These are phyloP conservation scores for Herpetomonas muscarum DNA, from an alignment of 208 protist species.

Conservation along the genomic window DNA sequence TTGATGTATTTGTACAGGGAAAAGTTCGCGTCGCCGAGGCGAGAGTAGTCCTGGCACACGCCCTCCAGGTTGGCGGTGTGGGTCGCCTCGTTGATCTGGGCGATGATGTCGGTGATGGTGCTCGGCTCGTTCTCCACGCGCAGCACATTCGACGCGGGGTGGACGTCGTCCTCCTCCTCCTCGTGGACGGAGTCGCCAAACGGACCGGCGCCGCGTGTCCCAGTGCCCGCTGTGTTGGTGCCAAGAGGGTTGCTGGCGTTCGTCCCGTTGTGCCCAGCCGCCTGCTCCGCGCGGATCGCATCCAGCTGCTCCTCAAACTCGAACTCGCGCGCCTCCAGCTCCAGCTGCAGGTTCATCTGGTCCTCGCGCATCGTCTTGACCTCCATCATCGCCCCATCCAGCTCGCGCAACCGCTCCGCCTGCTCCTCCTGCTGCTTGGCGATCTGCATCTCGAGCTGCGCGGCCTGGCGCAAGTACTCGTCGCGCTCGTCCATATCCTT, in stretches of 20 bases:
- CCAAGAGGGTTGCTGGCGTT: slow-evolving; percentile 1
- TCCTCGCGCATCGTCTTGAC: slow-evolving; percentile 87
- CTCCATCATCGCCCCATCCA: slow-evolving; percentile 83
- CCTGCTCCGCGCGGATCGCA: slow-evolving; percentile 17
- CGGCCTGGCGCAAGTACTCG: slow-evolving; percentile 78
- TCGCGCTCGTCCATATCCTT: slow-evolving; percentile 94
- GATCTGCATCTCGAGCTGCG: slow-evolving; percentile 69
- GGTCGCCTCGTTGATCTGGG: slow-evolving; percentile 78
- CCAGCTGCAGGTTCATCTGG: slow-evolving; percentile 77
- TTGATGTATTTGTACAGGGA: slow-evolving; percentile 96
- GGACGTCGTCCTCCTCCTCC: slow-evolving; percentile 30
- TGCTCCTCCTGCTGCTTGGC: slow-evolving; percentile 82
- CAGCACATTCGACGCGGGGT: slow-evolving; percentile 27
- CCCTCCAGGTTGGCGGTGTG: slow-evolving; percentile 81
- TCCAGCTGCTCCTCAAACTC: slow-evolving; percentile 54
- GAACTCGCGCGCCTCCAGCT: slow-evolving; percentile 80
- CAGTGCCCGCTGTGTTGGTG: neutral
- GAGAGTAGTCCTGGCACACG: slow-evolving; percentile 79
- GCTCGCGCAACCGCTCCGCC: slow-evolving; percentile 55
- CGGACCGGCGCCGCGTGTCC: neutral
- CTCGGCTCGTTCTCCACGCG: slow-evolving; percentile 39
- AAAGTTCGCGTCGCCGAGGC: slow-evolving; percentile 93
- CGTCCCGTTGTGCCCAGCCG: slow-evolving; percentile 12
- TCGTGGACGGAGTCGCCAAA: neutral
- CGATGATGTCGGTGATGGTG: slow-evolving; percentile 74